Evolutionary conservation across 2,329 filamentous ascomycete species (phyloP).

Genomic region (Immersiporthe knoxdaviesiana): DNA sequence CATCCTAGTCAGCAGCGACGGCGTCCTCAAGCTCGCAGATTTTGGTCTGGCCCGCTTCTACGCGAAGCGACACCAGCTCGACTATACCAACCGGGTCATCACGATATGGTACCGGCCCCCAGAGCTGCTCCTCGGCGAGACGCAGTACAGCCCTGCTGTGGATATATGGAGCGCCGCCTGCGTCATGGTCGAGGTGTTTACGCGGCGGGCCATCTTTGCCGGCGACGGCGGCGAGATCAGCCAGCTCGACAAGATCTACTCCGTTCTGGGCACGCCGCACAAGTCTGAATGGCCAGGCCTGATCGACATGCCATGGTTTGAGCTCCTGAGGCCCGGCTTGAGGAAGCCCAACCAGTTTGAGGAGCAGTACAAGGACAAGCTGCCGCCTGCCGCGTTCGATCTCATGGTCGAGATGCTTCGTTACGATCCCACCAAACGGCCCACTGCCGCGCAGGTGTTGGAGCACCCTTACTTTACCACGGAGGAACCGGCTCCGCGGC

Average conservation of each 20-base stretch:
- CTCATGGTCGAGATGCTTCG: slow-evolving; percentile 82
- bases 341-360: slow-evolving; percentile 76
- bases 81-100: slow-evolving; percentile 98
- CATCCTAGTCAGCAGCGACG: slow-evolving; percentile 88
- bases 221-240: slow-evolving; percentile 95
- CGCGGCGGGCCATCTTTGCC: slow-evolving; percentile 88
- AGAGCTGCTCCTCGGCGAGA: slow-evolving; percentile 88
- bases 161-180: slow-evolving; percentile 98
- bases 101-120: slow-evolving; percentile 98
- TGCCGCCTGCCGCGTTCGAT: slow-evolving; percentile 82
- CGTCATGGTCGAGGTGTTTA: slow-evolving; percentile 96
- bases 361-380: slow-evolving; percentile 76
- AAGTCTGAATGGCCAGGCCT: slow-evolving; percentile 84
- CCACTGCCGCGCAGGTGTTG: slow-evolving; percentile 81
- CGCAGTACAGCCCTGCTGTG: slow-evolving; percentile 84
- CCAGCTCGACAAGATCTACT: slow-evolving; percentile 96
- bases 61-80: slow-evolving; percentile 84
- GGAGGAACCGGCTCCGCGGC: slow-evolving; percentile 76
- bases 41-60: slow-evolving; percentile 97
- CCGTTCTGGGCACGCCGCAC: slow-evolving; percentile 85
- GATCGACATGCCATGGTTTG: slow-evolving; percentile 96
- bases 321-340: slow-evolving; percentile 79
- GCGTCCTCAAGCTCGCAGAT: slow-evolving; percentile 89
- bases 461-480: slow-evolving; percentile 85
- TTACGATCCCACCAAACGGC: slow-evolving; percentile 84